Evolutionary conservation across 129 eudicot genomes (phyloP), one percentile per base, ranked within the genome.

Genomic region (Arctium lappa): DNA sequence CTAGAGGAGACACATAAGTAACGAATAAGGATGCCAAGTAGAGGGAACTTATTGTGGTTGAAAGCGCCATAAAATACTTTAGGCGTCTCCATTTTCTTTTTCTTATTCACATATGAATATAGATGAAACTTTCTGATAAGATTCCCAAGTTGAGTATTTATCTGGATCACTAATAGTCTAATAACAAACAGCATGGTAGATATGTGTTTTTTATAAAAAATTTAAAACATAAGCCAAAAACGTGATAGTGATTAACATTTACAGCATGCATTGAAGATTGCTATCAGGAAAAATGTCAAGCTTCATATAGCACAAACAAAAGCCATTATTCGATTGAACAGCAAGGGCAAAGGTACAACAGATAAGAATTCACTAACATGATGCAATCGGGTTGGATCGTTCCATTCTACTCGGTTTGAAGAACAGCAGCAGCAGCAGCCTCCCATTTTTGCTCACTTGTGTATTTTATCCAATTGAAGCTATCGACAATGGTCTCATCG

Each of bases 381-480:
- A 90, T 89, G 81, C 76, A 87, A 87, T 34, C 88, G 78, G 31
- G 95, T 80, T 37, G 92, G 82, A 73, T 82, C 80, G 80, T 70
- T 83, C 78, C 86, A 83, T 76, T 89, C 97, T 60, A 86, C 83
- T 62, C 77, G 81, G 75, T 83, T 88, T 42, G 96, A 88, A 77
- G 92, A 86, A 50, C 91, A 89, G 79, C 98, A 94, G 74, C 98
- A 94, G 74, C 97, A 92, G 81, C 98, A 91, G 74, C 92, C 92
- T 81, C 97, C 98, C 98, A 94, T 94, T 81, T 80, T 82, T 79
- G 46, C 66, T 73, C 81, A 86, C 44, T 42, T 76, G 63, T 79
- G n/a, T 80, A n/a, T 33, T 46, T 79, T 83, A 90, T 90, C 86
- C 80, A 74, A 86, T 84, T 27, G 88, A 86, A 78, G 86, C 80